Conservation (phyloP, 106 monocot species). For the Acorus gramineus region DNA sequence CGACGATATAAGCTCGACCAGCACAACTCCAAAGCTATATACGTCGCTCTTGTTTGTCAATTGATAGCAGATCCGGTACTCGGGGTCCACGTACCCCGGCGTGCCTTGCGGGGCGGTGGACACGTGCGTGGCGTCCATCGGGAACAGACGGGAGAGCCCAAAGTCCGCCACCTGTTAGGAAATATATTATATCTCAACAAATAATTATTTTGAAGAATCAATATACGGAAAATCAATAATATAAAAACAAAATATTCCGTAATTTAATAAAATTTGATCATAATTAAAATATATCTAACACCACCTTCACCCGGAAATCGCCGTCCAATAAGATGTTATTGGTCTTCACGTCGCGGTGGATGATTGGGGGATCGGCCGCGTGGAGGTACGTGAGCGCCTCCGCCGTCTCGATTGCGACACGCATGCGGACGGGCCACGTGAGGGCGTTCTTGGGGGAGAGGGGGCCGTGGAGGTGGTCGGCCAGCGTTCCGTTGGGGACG, state of each 20-base stretch:
- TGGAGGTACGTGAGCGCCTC: conserved; percentile 14
- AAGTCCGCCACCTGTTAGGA: conserved; percentile 1
- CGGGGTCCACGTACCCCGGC: conserved; percentile 16
- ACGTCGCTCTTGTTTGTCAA: conserved; percentile 23
- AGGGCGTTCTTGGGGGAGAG: conserved; percentile 1
- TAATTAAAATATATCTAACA: no score
- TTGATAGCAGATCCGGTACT: conserved; percentile 24
- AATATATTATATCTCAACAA: no score
- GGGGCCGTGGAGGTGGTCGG: conserved; percentile 12
- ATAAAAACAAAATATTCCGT: no score
- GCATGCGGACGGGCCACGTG: conserved; percentile 6
- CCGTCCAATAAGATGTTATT: conserved; percentile 21
- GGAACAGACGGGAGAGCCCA: conserved; percentile 15
- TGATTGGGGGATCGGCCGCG: conserved; percentile 10
- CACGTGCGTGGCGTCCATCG: conserved; percentile 8
- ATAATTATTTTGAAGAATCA: no score
- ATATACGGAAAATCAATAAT: no score
- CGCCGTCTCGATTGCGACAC: conserved; percentile 12
- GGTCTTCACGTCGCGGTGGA: conserved; percentile 21
- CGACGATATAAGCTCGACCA: conserved; percentile 16
- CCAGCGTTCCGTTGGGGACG: conserved; percentile 16
- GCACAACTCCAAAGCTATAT: conserved; percentile 15
- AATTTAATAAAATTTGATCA: no score
- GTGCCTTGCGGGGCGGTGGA: conserved; percentile 19
- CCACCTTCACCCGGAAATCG: conserved; percentile 12